Conservation (phyloP, 1,284 basidiomycete species). For the Ustilago xerochloae region DNA sequence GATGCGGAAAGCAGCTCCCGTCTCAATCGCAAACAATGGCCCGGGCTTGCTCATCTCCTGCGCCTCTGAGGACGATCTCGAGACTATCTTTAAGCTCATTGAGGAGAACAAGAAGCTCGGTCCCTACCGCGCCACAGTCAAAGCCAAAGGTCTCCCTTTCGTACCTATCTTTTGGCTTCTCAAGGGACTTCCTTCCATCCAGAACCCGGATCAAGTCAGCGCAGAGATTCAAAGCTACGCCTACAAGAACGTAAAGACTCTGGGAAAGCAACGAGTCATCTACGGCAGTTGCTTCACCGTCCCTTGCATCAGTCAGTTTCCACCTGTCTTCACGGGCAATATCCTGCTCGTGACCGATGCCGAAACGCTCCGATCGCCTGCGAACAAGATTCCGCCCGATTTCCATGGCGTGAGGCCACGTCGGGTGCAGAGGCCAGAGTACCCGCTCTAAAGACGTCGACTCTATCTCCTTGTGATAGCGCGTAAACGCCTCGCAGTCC, state of each 20-base stretch:
- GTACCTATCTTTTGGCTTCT: slow-evolving; percentile 6
- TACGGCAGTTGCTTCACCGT: background rate
- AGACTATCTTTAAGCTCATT: background rate
- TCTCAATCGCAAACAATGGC: background rate
- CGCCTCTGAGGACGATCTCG: background rate
- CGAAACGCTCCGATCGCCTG: background rate
- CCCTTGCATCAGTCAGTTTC: background rate
- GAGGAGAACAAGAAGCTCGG: background rate
- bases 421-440: background rate
- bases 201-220: background rate
- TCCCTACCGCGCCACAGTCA: background rate
- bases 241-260: background rate
- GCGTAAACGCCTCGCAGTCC: too few species aligned
- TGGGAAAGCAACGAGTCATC: slow-evolving; percentile 2
- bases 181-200: background rate
- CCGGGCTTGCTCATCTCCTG: background rate
- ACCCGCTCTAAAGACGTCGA: background rate
- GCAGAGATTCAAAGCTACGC: slow-evolving; percentile 6
- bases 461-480: background rate
- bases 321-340: background rate
- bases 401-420: slow-evolving; percentile 2
- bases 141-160: slow-evolving; percentile 4
- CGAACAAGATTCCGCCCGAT: background rate
- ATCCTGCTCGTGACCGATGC: slow-evolving; percentile 6
- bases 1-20: background rate